These are phyloP conservation scores for Lachancea cidri DNA, from an alignment of 805 yeast genomes.

Conservation along the genomic window DNA sequence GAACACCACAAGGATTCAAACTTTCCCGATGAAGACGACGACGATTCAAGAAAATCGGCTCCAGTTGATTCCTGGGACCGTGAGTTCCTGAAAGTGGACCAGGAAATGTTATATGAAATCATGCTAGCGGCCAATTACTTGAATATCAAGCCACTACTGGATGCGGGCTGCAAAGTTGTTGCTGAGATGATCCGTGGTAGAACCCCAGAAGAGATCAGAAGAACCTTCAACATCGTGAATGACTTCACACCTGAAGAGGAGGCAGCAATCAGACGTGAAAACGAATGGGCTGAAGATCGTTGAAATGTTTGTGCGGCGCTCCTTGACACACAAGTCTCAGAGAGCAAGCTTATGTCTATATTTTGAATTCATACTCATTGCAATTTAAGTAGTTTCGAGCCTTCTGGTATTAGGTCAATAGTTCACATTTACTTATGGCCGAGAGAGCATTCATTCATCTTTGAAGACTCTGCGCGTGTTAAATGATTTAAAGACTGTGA, in stretches of 20 bases:
- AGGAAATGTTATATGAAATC: slow-evolving; percentile 78
- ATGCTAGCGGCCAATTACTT: slow-evolving; percentile 76
- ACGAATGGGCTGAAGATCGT: slow-evolving; percentile 89
- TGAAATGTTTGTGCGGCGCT: slow-evolving; percentile 20
- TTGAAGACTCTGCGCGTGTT: too few species aligned
- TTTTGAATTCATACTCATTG: too few species aligned
- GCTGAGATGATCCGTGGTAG: slow-evolving; percentile 82
- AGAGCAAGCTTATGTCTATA: neutral
- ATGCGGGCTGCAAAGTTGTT: slow-evolving; percentile 75
- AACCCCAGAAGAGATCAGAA: slow-evolving; percentile 74
- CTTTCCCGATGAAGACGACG: slow-evolving; percentile 77
- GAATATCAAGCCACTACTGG: slow-evolving; percentile 68
- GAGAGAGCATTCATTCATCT: too few species aligned
- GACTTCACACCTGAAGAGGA: slow-evolving; percentile 86
- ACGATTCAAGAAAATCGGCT: slow-evolving; percentile 78
- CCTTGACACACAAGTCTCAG: neutral
- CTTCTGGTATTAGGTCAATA: too few species aligned
- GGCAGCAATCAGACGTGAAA: slow-evolving; percentile 80
- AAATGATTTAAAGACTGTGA: too few species aligned
- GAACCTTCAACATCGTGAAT: slow-evolving; percentile 73
- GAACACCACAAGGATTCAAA: slow-evolving; percentile 83
- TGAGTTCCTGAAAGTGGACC: slow-evolving; percentile 89
- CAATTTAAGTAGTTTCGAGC: too few species aligned
- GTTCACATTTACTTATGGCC: too few species aligned
- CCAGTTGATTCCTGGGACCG: slow-evolving; percentile 96